These are phyloP conservation scores for Dunaliella salina DNA, from an alignment of 163 green algal species.

Conservation along the genomic window DNA sequence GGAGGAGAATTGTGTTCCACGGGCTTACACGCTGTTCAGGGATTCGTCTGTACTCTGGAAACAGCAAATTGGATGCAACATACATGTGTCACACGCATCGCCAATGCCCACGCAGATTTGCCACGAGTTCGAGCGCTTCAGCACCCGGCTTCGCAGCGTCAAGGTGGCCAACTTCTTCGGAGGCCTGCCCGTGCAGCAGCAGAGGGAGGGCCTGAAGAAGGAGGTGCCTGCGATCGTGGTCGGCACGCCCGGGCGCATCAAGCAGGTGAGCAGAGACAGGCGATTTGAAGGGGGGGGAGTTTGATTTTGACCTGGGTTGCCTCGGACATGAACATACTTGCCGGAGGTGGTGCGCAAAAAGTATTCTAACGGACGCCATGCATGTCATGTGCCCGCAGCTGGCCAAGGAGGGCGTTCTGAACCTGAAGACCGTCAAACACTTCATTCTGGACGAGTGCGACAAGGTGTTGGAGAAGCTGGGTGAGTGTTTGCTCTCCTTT, in stretches of 20 bases:
- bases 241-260: constrained; percentile 92
- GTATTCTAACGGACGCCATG: no score
- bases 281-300: background rate
- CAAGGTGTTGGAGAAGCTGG: constrained; percentile 95
- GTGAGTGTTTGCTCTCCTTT: constrained; percentile 28
- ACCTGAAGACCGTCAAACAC: constrained; percentile 81
- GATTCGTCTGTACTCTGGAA: no score
- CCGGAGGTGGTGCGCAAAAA: no score
- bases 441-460: constrained; percentile 99
- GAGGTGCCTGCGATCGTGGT: constrained; percentile 89
- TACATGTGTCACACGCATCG: no score
- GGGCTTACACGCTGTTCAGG: no score
- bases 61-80: no score
- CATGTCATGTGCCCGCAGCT: constrained; percentile 50
- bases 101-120: constrained; percentile 72
- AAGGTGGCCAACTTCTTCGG: constrained; percentile 93
- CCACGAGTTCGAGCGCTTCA: constrained; percentile 97
- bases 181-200: constrained; percentile 64
- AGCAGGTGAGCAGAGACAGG: constrained; percentile 78
- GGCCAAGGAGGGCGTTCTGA: constrained; percentile 71
- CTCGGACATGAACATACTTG: no score
- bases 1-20: no score
- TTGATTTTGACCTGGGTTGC: background rate
- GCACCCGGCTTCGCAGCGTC: constrained; percentile 77
- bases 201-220: constrained; percentile 85